phyloP scores from a whole-genome alignment of 768 basidiomycete species.

The Boletus pseudo-olivaceus region DNA sequence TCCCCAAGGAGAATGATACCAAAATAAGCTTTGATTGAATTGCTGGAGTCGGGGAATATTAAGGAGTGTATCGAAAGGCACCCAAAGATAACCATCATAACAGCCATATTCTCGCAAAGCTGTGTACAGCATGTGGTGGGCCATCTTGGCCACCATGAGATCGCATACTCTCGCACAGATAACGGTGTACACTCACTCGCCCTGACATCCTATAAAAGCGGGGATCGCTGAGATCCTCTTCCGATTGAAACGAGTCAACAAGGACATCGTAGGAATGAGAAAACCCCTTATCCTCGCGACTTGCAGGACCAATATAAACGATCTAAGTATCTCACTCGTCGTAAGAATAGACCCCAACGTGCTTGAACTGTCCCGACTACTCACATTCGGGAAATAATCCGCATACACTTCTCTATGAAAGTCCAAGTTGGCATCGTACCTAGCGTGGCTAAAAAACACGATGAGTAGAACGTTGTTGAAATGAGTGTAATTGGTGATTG shows the following conservation, averaged over 20 bases:
- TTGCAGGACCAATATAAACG: constrained; percentile 46
- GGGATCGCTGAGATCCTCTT: constrained; percentile 39
- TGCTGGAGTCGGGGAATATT: constrained; percentile 47
- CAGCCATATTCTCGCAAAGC: constrained; percentile 41
- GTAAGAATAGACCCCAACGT: background rate
- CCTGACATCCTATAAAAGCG: constrained; percentile 42
- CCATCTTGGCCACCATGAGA: constrained; percentile 34
- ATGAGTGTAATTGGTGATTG: constrained; percentile 28
- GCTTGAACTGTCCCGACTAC: constrained; percentile 3
- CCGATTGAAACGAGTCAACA: constrained; percentile 45
- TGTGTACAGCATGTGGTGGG: constrained; percentile 52
- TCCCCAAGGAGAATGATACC: constrained; percentile 51
- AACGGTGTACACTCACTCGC: constrained; percentile 30
- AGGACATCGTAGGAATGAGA: constrained; percentile 47
- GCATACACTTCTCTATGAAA: constrained; percentile 45
- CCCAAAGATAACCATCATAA: constrained; percentile 52
- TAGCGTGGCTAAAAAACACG: constrained; percentile 49
- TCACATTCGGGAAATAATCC: constrained; percentile 48
- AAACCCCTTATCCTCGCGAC: constrained; percentile 45
- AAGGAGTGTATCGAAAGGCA: constrained; percentile 48
- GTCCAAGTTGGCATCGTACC: constrained; percentile 46
- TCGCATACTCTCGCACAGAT: background rate
- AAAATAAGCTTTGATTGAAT: constrained; percentile 44
- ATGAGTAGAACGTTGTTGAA: constrained; percentile 44
- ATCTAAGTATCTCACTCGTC: constrained; percentile 30